phyloP scores from a whole-genome alignment of 495 filamentous ascomycete species.

The Cudoniella acicularis region DNA sequence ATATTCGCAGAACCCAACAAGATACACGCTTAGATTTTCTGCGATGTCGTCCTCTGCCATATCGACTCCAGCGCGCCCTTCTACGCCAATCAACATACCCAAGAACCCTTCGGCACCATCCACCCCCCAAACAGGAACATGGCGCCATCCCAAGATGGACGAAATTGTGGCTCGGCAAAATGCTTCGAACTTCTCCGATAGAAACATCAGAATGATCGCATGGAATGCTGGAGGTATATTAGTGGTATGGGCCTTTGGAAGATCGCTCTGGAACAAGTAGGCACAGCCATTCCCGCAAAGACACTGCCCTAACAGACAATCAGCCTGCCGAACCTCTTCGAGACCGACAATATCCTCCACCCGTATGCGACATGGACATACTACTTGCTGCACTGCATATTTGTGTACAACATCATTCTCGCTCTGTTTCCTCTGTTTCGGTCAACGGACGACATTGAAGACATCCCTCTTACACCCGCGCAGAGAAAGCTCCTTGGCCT shows the following conservation, averaged over 20 bases:
- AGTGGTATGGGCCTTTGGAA: constrained; percentile 31
- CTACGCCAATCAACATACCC: constrained; percentile 33
- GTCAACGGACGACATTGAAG: constrained; percentile 69
- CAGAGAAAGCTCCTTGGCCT: constrained; percentile 85
- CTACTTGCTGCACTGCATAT: constrained; percentile 49
- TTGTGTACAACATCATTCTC: constrained; percentile 60
- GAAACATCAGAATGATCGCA: constrained; percentile 59
- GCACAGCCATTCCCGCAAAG: neutral
- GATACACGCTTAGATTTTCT: constrained; percentile 3
- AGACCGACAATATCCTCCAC: constrained; percentile 20
- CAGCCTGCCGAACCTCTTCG: constrained; percentile 27
- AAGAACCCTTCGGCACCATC: constrained; percentile 29
- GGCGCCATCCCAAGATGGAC: constrained; percentile 78
- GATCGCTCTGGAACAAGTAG: constrained; percentile 13
- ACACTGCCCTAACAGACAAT: constrained; percentile 20
- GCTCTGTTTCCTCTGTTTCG: constrained; percentile 67
- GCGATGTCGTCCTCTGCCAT: constrained; percentile 8
- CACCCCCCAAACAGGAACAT: constrained; percentile 68
- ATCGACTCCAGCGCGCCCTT: constrained; percentile 21
- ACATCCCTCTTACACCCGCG: constrained; percentile 87
- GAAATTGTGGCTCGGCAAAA: constrained; percentile 74
- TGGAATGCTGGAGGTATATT: constrained; percentile 60
- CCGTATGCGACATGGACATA: constrained; percentile 34
- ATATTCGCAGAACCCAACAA: constrained; percentile 6
- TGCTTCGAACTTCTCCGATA: constrained; percentile 67